phyloP scores from a whole-genome alignment of 192 early-diverging fungal genomes.

The Coemansia sp. region DNA sequence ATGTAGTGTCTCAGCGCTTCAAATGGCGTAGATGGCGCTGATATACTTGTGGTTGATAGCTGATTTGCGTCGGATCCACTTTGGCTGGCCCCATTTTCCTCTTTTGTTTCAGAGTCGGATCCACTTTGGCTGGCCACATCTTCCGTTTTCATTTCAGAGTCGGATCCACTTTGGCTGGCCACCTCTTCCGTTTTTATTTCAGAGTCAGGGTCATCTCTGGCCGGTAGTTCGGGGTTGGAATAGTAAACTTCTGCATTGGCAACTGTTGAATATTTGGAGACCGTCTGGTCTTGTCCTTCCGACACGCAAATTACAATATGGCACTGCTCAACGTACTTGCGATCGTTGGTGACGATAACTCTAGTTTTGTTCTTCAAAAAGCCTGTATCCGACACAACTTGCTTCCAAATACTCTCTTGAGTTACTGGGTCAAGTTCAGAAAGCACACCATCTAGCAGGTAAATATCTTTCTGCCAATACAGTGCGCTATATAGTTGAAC shows the following conservation, averaged over 20 bases:
- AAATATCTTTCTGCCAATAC: conserved; percentile 73
- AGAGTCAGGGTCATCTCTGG: neutral
- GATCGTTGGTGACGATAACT: conserved; percentile 56
- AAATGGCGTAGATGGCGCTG: neutral
- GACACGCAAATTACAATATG: conserved; percentile 47
- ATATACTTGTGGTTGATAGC: neutral
- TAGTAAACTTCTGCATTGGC: neutral
- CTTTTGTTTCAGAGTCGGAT: too few species aligned
- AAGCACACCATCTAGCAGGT: conserved; percentile 78
- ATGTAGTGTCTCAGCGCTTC: conserved; percentile 7
- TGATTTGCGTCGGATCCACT: neutral
- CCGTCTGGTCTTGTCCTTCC: conserved; percentile 18
- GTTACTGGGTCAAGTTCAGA: conserved; percentile 73
- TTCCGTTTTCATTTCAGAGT: too few species aligned
- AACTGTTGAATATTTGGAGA: neutral
- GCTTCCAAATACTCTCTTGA: conserved; percentile 65
- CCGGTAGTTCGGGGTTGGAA: neutral
- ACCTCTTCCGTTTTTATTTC: too few species aligned
- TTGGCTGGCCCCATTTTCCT: too few species aligned
- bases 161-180: neutral
- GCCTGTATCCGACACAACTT: conserved; percentile 39
- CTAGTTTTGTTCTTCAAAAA: conserved; percentile 32
- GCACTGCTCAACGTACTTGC: conserved; percentile 46
- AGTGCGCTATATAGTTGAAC: conserved; percentile 55
- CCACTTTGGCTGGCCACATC: too few species aligned